phyloP scores from a whole-genome alignment of 2,329 filamentous ascomycete species.

The Cladosporium sp. region DNA sequence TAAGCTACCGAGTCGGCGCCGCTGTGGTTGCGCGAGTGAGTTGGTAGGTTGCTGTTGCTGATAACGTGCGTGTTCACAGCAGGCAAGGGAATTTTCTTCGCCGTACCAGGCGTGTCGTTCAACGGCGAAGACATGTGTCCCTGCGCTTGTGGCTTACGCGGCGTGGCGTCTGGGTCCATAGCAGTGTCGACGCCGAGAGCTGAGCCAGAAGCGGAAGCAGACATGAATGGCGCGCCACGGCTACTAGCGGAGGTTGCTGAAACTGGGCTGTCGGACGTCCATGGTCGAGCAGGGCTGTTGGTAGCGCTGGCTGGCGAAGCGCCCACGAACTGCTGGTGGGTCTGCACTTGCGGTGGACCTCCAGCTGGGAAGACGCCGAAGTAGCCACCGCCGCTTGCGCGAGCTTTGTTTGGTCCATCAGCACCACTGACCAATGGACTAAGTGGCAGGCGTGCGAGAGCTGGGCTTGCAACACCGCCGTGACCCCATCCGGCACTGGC shows the following conservation, averaged over 20 bases:
- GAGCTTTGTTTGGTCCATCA: background rate
- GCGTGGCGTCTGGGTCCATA: conserved; percentile 24
- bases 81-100: conserved; percentile 14
- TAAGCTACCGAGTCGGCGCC: conserved; percentile 71
- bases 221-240: conserved; percentile 13
- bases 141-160: conserved; percentile 20
- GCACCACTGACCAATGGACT: conserved; percentile 23
- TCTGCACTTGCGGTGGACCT: background rate
- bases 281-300: conserved; percentile 11
- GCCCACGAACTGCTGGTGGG: background rate
- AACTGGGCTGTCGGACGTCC: conserved; percentile 2
- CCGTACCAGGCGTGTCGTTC: conserved; percentile 23
- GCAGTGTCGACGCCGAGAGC: background rate
- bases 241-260: conserved; percentile 18
- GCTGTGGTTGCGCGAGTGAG: conserved; percentile 42
- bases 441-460: conserved; percentile 62
- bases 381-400: conserved; percentile 8
- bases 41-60: background rate
- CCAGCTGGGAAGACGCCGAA: conserved; percentile 9
- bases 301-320: conserved; percentile 10
- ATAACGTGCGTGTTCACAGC: conserved; percentile 1
- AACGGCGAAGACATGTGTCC: conserved; percentile 19
- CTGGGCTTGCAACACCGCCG: conserved; percentile 57
- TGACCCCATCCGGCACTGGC: conserved; percentile 57
- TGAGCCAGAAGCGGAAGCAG: conserved; percentile 3